phyloP scores from a whole-genome alignment of 129 eudicot genomes.

The Lactuca sativa region DNA sequence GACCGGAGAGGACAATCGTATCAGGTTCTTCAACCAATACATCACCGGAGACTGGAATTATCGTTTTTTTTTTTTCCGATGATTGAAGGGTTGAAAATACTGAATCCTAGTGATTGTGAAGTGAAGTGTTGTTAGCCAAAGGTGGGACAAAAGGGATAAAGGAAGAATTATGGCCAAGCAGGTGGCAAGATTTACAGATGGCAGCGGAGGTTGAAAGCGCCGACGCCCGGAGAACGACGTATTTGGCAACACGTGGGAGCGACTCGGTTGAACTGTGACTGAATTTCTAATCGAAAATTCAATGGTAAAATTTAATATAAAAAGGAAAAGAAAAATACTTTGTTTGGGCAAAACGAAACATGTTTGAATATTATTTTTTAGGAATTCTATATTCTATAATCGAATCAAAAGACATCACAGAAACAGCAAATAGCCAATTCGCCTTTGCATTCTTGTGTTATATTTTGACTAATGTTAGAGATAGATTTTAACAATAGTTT shows the following conservation, averaged over 20 bases:
- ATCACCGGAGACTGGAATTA: slow-evolving; percentile 25
- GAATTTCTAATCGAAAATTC: slow-evolving; percentile 2
- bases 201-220: not conserved
- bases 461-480: not conserved
- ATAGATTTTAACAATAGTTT: too few species aligned
- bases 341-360: not conserved
- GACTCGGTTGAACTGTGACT: slow-evolving; percentile 3
- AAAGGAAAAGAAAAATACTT: not conserved
- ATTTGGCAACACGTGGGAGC: slow-evolving; percentile 9
- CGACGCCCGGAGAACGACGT: not conserved
- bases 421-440: not conserved
- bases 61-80: not conserved
- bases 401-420: not conserved
- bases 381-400: too few species aligned
- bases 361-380: too few species aligned
- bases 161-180: slow-evolving; percentile 3
- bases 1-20: slow-evolving; percentile 31
- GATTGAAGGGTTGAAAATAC: not conserved
- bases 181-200: slow-evolving; percentile 21
- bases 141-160: slow-evolving; percentile 23
- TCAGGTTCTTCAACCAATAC: slow-evolving; percentile 55
- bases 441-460: not conserved
- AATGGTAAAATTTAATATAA: not conserved
- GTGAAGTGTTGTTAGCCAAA: slow-evolving; percentile 2
- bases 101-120: slow-evolving; percentile 3